Percentiles rank a stretch among this genome's conserved stretches.
phyloP scores from a whole-genome alignment of 2,329 filamentous ascomycete genomes.

The Thielaviopsis euricoi region DNA sequence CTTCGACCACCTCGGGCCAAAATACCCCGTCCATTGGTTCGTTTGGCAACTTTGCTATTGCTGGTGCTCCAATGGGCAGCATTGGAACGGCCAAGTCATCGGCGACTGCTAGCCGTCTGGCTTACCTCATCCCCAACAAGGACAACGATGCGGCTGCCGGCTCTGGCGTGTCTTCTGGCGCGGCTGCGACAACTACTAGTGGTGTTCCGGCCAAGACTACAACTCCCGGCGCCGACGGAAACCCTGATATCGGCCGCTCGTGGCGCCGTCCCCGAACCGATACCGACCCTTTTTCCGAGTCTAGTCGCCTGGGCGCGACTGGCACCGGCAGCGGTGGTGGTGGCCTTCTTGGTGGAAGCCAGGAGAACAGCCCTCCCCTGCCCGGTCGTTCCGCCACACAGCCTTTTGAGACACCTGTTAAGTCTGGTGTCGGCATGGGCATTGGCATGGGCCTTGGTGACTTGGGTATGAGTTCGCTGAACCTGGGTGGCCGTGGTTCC shows the following conservation, averaged over 20 bases:
- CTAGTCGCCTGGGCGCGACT: constrained; percentile 26
- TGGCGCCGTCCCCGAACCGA: constrained; percentile 48
- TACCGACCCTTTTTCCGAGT: constrained; percentile 62
- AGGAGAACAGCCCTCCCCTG: constrained; percentile 39
- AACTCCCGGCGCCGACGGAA: constrained; percentile 15
- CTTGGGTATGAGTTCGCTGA: constrained; percentile 46
- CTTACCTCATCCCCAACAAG: not conserved
- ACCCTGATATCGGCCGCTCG: constrained; percentile 29
- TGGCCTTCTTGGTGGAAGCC: constrained; percentile 47
- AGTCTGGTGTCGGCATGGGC: constrained; percentile 20
- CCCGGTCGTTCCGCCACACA: constrained; percentile 14
- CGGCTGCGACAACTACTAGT: not conserved
- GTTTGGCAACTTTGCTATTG: constrained; percentile 79
- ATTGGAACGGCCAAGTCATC: constrained; percentile 35
- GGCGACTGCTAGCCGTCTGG: constrained; percentile 11
- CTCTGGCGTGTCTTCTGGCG: not conserved
- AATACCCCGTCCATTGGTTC: constrained; percentile 48
- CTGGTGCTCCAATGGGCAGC: constrained; percentile 43
- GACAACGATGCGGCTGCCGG: not conserved
- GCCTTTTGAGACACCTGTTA: constrained; percentile 28
- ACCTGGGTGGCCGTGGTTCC: constrained; percentile 31
- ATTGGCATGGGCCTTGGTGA: constrained; percentile 25
- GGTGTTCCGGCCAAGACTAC: not conserved
- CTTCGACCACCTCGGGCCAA: constrained; percentile 30
- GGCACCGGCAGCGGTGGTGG: constrained; percentile 23